Evolutionary conservation across 371 early-diverging fungal genomes (phyloP).

Genomic region (Thermomucor indicae-seudaticae): DNA sequence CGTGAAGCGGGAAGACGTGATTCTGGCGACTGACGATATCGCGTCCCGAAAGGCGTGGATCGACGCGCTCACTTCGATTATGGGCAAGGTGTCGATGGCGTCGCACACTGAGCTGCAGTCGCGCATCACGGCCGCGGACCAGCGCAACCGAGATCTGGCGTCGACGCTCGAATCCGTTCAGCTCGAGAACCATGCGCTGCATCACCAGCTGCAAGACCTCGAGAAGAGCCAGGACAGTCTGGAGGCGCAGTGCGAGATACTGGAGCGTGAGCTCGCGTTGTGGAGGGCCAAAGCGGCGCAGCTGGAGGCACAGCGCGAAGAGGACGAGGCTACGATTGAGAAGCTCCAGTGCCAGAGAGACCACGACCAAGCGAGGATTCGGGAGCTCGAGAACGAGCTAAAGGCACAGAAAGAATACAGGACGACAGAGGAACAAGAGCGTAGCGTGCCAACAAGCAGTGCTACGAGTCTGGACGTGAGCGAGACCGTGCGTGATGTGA

Average conservation of each 20-base stretch:
- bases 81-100: conserved; percentile 50
- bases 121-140: conserved; percentile 31
- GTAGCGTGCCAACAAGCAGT: conserved; percentile 1
- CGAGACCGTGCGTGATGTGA: conserved; percentile 26
- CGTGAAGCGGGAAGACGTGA: conserved; percentile 38
- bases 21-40: conserved; percentile 42
- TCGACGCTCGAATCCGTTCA: conserved; percentile 24
- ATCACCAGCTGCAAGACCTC: conserved; percentile 19
- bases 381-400: conserved; percentile 7
- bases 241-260: conserved; percentile 24
- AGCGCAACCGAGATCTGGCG: conserved; percentile 35
- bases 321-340: too few relatives aligned
- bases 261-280: conserved; percentile 16
- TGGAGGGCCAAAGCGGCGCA: conserved; percentile 16
- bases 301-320: conserved; percentile 18
- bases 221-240: conserved; percentile 5
- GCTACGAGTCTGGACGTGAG: too few relatives aligned
- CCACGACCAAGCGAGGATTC: too few relatives aligned
- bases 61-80: conserved; percentile 41
- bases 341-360: too few relatives aligned
- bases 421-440: conserved; percentile 8
- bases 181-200: conserved; percentile 21
- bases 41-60: conserved; percentile 43
- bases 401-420: conserved; percentile 15
- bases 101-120: conserved; percentile 42